Percentiles rank a stretch among this genome's conserved stretches.
phyloP scores from a whole-genome alignment of 2,329 filamentous ascomycete species.

The Daldinia sp. region DNA sequence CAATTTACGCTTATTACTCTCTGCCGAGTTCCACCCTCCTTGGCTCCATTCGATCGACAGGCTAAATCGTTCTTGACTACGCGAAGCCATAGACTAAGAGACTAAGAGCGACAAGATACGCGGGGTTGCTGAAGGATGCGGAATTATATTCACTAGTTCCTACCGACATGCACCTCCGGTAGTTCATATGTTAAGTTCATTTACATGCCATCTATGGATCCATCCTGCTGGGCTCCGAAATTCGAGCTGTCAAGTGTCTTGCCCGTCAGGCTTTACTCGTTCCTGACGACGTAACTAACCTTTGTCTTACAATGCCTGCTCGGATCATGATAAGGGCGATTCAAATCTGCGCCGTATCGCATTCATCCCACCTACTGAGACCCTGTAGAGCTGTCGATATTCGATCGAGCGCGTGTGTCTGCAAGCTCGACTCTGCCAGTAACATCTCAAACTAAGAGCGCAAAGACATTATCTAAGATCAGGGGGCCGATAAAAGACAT shows the following conservation, averaged over 20 bases:
- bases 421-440: neutral
- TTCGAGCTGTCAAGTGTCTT: conserved; percentile 7
- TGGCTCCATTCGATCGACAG: conserved; percentile 24
- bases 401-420: neutral
- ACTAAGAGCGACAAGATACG: neutral
- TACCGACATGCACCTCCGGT: neutral
- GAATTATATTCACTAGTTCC: neutral
- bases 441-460: neutral
- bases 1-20: conserved; percentile 11
- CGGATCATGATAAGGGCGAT: conserved; percentile 20
- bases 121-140: conserved; percentile 1
- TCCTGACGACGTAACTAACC: conserved; percentile 14
- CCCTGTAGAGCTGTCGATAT: neutral
- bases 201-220: conserved; percentile 7
- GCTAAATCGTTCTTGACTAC: conserved; percentile 13
- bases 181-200: neutral
- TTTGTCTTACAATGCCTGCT: conserved; percentile 30
- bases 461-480: neutral
- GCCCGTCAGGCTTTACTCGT: neutral
- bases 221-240: neutral
- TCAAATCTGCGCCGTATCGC: conserved; percentile 7
- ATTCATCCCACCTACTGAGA: neutral
- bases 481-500: neutral
- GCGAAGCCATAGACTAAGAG: neutral
- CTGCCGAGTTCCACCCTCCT: conserved; percentile 29